Evolutionary conservation across 352 stramenopile genomes (phyloP), one percentile per base, ranked within the genome.

Genomic region (Globisporangium megalacanthum): DNA sequence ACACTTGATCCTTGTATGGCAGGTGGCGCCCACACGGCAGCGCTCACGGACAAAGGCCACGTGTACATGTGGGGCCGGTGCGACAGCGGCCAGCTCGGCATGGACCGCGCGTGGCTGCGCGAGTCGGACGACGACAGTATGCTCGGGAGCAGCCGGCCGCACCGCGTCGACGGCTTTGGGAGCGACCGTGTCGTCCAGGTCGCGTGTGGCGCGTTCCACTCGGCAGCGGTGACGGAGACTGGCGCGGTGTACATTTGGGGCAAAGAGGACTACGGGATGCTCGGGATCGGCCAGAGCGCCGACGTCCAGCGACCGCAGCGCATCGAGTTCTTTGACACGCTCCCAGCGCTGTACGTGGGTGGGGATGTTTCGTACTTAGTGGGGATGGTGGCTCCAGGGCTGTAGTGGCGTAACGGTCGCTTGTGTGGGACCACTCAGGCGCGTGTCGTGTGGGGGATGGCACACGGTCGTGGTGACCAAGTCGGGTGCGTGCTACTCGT

Each of bases 231-330:
- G 49, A 92, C 79, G 2, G 77, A 85, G 9, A 69, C 75, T 6
- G 83, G 81, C 25, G 59, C 60, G 15, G 74, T 94, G 8, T 94
- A 81, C 73, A 86, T 89, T 46, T 94, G 83, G 83, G 79, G 79
- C 50, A 92, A 94, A 68, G 83, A 94, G 52, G 86, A 95, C 66
- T 91, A 92, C 54, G 86, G 86, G 41, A 93, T 94, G 85, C 79
- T 95, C 17, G 83, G 83, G 19, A 62, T 88, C 22, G 85, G 86
- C 8, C 83, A 93, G 59, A 85, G 79, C 9, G 77, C 76, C 3
- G 83, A 94, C 59, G 63, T 86, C 51, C 72, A 91, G 61, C 74
- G 45, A 7, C 83, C 83, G 6, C 73, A 71, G 37, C 72, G 69
- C 7, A 66, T 94, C 52, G 62, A 72, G 47, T 75, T 87, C 42